These are phyloP conservation scores for Eucalyptus regnans DNA, from an alignment of 345 rosid species.

Conservation along the genomic window DNA sequence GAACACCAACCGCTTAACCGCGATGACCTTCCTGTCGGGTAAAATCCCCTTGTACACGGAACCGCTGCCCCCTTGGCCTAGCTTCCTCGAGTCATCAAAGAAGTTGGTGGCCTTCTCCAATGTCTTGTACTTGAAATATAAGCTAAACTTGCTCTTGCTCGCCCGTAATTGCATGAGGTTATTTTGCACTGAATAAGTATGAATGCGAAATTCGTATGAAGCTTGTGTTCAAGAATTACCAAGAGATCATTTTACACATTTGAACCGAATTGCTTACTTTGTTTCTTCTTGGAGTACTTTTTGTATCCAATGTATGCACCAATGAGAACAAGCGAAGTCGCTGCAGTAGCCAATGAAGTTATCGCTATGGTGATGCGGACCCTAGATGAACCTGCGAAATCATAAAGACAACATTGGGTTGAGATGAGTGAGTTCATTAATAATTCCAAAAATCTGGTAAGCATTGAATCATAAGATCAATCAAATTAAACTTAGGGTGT, in stretches of 20 bases:
- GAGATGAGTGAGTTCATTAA: no score
- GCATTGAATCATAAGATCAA: neutral
- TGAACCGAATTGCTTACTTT: neutral
- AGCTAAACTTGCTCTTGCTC: neutral
- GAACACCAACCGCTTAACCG: slow-evolving; percentile 58
- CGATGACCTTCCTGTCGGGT: slow-evolving; percentile 53
- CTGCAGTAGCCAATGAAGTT: neutral
- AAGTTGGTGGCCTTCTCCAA: slow-evolving; percentile 62
- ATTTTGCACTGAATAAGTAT: neutral
- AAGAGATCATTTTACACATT: neutral
- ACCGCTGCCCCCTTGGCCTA: slow-evolving; percentile 78
- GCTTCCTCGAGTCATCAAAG: slow-evolving; percentile 46
- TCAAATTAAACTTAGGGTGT: neutral
- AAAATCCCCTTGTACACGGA: slow-evolving; percentile 72
- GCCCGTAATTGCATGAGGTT: neutral
- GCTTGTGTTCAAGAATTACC: neutral
- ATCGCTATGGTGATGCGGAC: neutral
- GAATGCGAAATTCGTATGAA: neutral
- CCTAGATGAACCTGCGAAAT: neutral
- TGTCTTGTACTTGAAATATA: slow-evolving; percentile 47
- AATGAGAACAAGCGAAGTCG: neutral
- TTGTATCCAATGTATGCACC: neutral
- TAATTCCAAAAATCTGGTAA: no score
- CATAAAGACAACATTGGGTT: neutral
- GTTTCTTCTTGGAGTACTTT: neutral